These are phyloP conservation scores for Phtheirospermum japonicum DNA, from an alignment of 257 asterid genomes.

Conservation along the genomic window DNA sequence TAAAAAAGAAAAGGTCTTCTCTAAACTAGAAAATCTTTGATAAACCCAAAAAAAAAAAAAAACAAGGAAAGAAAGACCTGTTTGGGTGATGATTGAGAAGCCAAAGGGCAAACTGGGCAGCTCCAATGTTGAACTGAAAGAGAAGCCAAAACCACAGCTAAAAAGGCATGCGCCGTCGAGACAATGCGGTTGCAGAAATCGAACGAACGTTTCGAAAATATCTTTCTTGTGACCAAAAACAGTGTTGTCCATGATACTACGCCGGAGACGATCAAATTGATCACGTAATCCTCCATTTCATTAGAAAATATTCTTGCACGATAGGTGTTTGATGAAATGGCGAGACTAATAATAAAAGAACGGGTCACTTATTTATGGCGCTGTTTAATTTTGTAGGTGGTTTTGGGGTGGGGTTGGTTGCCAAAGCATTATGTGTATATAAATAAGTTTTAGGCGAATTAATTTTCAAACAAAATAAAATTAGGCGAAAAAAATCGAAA, in stretches of 20 bases:
- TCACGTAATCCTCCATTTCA: constrained; percentile 54
- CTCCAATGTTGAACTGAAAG: constrained; percentile 69
- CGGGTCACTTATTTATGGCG: too few relatives aligned
- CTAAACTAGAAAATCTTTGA: too few relatives aligned
- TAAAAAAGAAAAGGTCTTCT: too few relatives aligned
- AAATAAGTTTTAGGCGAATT: too few relatives aligned
- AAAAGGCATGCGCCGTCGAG: constrained; percentile 58
- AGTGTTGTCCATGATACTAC: constrained; percentile 64
- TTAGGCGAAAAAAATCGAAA: too few relatives aligned
- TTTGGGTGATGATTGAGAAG: constrained; percentile 55
- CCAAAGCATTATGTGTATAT: too few relatives aligned
- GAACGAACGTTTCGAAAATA: constrained; percentile 52
- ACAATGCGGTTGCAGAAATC: constrained; percentile 82
- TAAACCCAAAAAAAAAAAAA: background rate
- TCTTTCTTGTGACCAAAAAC: constrained; percentile 42
- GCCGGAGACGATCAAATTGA: constrained; percentile 38
- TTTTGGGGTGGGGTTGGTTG: too few relatives aligned
- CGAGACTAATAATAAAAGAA: background rate
- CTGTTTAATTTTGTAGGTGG: background rate
- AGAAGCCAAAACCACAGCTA: constrained; percentile 58
- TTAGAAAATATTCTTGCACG: background rate
- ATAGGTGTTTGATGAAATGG: background rate
- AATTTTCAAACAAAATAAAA: too few relatives aligned
- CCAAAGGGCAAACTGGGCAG: constrained; percentile 74
- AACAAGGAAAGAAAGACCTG: constrained; percentile 44